Evolutionary conservation across 129 eudicot genomes (phyloP).

Genomic region (Tanacetum coccineum): DNA sequence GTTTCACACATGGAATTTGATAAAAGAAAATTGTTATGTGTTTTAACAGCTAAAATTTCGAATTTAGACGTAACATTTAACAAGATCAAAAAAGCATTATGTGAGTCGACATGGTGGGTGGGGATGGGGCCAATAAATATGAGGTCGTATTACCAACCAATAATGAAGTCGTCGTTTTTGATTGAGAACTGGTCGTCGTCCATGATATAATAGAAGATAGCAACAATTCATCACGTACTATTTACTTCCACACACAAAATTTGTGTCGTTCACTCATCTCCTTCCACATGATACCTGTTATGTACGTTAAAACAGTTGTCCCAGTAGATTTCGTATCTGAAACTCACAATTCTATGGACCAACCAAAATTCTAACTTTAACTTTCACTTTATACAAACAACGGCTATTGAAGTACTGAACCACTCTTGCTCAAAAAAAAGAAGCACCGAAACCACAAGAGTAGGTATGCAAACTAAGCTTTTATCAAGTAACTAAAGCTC

Average conservation of each 20-base stretch:
- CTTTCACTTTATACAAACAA: background rate
- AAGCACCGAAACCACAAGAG: too few relatives aligned
- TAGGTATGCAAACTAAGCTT: too few relatives aligned
- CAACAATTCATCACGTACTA: slow-evolving; percentile 14
- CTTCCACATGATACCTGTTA: slow-evolving; percentile 22
- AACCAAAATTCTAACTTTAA: background rate
- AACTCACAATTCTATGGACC: background rate
- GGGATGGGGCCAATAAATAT: slow-evolving; percentile 21
- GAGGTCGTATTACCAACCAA: slow-evolving; percentile 14
- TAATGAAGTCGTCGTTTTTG: slow-evolving; percentile 19
- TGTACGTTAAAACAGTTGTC: slow-evolving; percentile 28
- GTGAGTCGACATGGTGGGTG: background rate
- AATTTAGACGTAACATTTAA: background rate
- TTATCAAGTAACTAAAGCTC: too few relatives aligned
- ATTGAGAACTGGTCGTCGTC: slow-evolving; percentile 13
- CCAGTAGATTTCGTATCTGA: background rate
- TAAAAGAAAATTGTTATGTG: background rate
- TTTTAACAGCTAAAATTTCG: background rate
- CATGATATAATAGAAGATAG: slow-evolving; percentile 14
- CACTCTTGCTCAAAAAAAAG: too few relatives aligned
- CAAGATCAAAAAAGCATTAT: background rate
- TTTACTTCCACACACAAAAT: slow-evolving; percentile 17
- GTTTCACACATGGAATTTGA: too few relatives aligned
- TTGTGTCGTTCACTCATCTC: slow-evolving; percentile 15
- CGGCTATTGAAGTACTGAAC: background rate